These are phyloP conservation scores for Hyphodiscus hymeniophilus DNA, from an alignment of 495 filamentous ascomycete genomes.

Conservation along the genomic window DNA sequence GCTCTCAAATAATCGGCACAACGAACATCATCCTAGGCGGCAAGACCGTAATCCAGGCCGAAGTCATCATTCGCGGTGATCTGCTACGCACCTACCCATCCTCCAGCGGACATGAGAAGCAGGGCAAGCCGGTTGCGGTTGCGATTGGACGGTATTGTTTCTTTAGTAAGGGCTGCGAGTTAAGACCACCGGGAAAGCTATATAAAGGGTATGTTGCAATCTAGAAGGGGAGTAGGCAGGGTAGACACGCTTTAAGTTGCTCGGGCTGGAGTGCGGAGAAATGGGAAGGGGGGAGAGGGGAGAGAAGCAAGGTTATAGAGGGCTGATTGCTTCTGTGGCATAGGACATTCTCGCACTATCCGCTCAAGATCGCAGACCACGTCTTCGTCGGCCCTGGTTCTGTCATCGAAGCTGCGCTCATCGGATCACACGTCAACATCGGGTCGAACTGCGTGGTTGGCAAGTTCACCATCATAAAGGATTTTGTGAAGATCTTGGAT, in stretches of 20 bases:
- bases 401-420: slow-evolving; percentile 67
- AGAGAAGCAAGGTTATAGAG: background rate
- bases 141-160: slow-evolving; percentile 85
- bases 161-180: slow-evolving; percentile 59
- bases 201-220: slow-evolving; percentile 48
- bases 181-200: slow-evolving; percentile 70
- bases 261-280: too few species aligned
- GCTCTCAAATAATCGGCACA: slow-evolving; percentile 81
- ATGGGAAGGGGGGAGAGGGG: too few species aligned
- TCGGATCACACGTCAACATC: slow-evolving; percentile 78
- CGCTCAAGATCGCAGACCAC: slow-evolving; percentile 86
- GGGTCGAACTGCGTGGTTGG: slow-evolving; percentile 66
- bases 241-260: too few species aligned
- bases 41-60: slow-evolving; percentile 86
- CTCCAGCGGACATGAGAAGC: slow-evolving; percentile 15
- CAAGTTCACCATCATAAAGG: slow-evolving; percentile 83
- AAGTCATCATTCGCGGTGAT: slow-evolving; percentile 88
- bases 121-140: slow-evolving; percentile 51
- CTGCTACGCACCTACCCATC: slow-evolving; percentile 48
- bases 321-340: background rate
- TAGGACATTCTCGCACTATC: slow-evolving; percentile 62
- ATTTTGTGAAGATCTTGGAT: slow-evolving; percentile 77
- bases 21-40: slow-evolving; percentile 97
- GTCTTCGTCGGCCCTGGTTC: slow-evolving; percentile 72
- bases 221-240: too few species aligned